Evolutionary conservation across 176 grass and related monocot species (phyloP).

Genomic region (Eleusine coracana): DNA sequence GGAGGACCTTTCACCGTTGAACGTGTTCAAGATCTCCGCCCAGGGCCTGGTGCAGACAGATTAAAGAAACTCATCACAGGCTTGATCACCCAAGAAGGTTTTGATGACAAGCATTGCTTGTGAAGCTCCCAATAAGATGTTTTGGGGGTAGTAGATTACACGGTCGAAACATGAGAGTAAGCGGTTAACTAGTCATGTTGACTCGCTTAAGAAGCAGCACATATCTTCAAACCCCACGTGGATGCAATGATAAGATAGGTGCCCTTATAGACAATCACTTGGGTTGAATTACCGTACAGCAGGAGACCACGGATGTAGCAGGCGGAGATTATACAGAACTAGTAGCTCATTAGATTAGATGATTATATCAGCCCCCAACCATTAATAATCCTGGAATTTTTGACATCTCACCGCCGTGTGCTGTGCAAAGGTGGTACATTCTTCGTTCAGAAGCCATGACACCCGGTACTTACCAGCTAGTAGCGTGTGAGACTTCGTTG

Average conservation of each 20-base stretch:
- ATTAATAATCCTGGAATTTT: constrained; percentile 53
- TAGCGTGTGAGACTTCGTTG: constrained; percentile 39
- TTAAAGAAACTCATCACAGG: constrained; percentile 74
- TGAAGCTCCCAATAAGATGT: constrained; percentile 50
- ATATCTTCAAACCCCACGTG: constrained; percentile 15
- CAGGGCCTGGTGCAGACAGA: constrained; percentile 64
- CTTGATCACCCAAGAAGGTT: constrained; percentile 73
- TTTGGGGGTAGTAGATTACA: constrained; percentile 44
- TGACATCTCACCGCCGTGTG: background rate
- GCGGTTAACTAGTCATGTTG: constrained; percentile 45
- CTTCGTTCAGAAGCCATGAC: constrained; percentile 23
- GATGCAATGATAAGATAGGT: constrained; percentile 46
- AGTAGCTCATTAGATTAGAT: constrained; percentile 67
- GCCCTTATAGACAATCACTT: constrained; percentile 47
- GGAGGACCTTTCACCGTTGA: constrained; percentile 51
- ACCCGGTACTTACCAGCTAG: constrained; percentile 3
- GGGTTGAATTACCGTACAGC: constrained; percentile 63
- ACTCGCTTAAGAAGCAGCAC: constrained; percentile 47
- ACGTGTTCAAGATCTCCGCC: constrained; percentile 61
- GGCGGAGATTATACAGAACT: constrained; percentile 64
- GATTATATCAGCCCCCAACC: constrained; percentile 52
- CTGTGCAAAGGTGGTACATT: background rate
- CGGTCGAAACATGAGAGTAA: constrained; percentile 18
- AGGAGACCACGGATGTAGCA: constrained; percentile 50
- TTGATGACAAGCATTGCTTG: constrained; percentile 81